Base-by-base conservation (phyloP, 2,329 filamentous ascomycete species). In the Nemania bipapillata region DNA sequence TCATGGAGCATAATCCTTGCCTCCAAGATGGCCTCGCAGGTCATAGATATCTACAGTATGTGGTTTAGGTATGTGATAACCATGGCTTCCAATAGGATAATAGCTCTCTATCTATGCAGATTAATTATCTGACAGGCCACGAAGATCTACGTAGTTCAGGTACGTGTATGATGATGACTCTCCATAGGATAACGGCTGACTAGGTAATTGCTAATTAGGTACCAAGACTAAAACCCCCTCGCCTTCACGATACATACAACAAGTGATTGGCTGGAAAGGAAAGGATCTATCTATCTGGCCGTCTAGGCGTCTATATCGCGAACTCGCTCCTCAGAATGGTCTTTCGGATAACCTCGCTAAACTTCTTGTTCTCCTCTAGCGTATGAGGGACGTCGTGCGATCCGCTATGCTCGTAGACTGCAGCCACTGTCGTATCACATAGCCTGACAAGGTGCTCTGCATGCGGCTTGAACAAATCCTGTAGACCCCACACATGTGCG, bases 401-500 rank as follows among this genome's bases (percentile, higher is more conserved):
- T 17, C 59, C 59, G 12, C 35, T 22, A 35, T 62, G 59, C 50
- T 62, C 59, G 26, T 45, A 62, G n/a, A 54, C 35, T 62, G 59
- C 50, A 55, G 59, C 50, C 1, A 54, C 2, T 2, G 59, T 54
- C 9, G 59, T 35, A 62, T 62, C 59, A 49, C 59, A 62, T 32
- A 62, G 49, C 50, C 50, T 40, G 50, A 54, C 59, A 47, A 62
- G 59, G 15, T 62, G 59, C 50, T 62, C 59, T 4, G 59, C 59
- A 55, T 62, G 59, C 37, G 59, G 50, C 37, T 62, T 62, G 59
- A 62, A 62, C 45, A 62, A 12, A 35, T 62, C 59, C 35, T 55
- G 59, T 37, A 54, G 22, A 20, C 59, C 59, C 59, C 59, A 62
- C 49, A 54, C 59, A 54, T 62, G 49, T 26, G 59, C 59, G 15